These are phyloP conservation scores for Dendrobium catenatum DNA, from an alignment of 106 monocot species.

Conservation along the genomic window DNA sequence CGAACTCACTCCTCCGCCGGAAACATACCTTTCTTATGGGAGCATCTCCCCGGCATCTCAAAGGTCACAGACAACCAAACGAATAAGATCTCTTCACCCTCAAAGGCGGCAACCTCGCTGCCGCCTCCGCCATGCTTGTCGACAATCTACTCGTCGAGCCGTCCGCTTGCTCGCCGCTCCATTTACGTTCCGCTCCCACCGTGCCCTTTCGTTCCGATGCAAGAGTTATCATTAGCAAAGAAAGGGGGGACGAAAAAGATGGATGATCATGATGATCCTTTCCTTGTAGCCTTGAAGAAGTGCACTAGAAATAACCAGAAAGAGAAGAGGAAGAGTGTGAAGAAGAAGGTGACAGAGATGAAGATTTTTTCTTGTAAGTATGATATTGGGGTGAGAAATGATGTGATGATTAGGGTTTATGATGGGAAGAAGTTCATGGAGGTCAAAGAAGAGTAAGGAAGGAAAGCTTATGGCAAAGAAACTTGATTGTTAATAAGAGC, in stretches of 20 bases:
- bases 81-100: background rate
- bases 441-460: background rate
- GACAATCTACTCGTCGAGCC: background rate
- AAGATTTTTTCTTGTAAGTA: slow-evolving; percentile 4
- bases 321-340: slow-evolving; percentile 2
- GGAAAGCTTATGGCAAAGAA: background rate
- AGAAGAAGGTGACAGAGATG: background rate
- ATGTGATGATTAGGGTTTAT: background rate
- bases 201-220: background rate
- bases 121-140: slow-evolving; percentile 6
- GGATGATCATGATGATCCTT: slow-evolving; percentile 7
- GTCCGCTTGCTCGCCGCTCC: background rate
- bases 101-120: background rate
- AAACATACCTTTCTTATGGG: slow-evolving; percentile 12
- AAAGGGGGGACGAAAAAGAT: background rate
- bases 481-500: background rate
- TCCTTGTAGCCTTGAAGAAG: slow-evolving; percentile 11
- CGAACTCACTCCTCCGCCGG: background rate
- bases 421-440: background rate
- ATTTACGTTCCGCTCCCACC: slow-evolving; percentile 9
- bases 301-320: slow-evolving; percentile 5
- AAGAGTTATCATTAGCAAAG: background rate
- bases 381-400: slow-evolving; percentile 11
- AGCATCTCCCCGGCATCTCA: slow-evolving; percentile 10
- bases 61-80: background rate